phyloP scores from a whole-genome alignment of 805 yeast species.

The Yarrowia divulgata region DNA sequence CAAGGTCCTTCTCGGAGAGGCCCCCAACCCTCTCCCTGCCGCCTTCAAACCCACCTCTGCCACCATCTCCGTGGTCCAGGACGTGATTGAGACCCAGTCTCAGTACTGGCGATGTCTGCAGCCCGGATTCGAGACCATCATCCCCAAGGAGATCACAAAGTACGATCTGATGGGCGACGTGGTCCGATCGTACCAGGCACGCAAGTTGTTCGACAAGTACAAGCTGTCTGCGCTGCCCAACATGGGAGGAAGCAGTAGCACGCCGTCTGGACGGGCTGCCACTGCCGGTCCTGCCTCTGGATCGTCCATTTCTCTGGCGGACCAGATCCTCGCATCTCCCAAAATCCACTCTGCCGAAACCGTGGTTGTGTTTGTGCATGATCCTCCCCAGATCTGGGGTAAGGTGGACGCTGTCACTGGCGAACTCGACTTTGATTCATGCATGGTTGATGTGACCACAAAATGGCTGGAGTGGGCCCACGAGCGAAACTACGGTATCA shows the following conservation, averaged over 20 bases:
- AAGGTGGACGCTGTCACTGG: slow-evolving; percentile 82
- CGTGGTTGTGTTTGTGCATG: slow-evolving; percentile 78
- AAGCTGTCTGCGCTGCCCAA: slow-evolving; percentile 73
- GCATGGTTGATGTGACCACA: slow-evolving; percentile 76
- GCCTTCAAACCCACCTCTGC: slow-evolving; percentile 72
- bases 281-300: slow-evolving; percentile 37
- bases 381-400: slow-evolving; percentile 93
- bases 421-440: slow-evolving; percentile 73
- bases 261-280: slow-evolving; percentile 28
- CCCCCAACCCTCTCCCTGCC: slow-evolving; percentile 71
- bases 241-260: slow-evolving; percentile 42
- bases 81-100: slow-evolving; percentile 80
- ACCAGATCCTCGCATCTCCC: slow-evolving; percentile 74
- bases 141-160: slow-evolving; percentile 26
- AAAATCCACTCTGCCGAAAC: slow-evolving; percentile 66
- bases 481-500: slow-evolving; percentile 70
- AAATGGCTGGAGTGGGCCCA: slow-evolving; percentile 74
- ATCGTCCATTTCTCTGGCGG: slow-evolving; percentile 61
- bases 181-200: slow-evolving; percentile 72
- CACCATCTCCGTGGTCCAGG: slow-evolving; percentile 79
- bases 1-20: slow-evolving; percentile 90
- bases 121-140: slow-evolving; percentile 58
- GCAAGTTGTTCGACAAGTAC: slow-evolving; percentile 58
- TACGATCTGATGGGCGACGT: slow-evolving; percentile 59
- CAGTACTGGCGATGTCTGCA: slow-evolving; percentile 85